A percentile compares a stretch with the other conserved stretches of the same genome.
Evolutionary conservation across 306 rosid genomes (phyloP).

Genomic region (Pterocarpus santalinus): DNA sequence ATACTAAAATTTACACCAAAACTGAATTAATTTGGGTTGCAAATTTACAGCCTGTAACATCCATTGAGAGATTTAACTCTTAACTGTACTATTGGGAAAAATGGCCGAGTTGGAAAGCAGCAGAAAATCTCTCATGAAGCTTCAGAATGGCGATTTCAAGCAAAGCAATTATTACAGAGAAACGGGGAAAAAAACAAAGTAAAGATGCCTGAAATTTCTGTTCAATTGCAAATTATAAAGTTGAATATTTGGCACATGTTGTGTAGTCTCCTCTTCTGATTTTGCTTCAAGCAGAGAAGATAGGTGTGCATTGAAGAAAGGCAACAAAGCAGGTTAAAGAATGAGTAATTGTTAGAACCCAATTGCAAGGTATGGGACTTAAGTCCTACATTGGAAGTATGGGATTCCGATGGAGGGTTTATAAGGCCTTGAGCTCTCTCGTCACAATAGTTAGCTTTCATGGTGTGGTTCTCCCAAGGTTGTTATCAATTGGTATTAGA

Average conservation of each 20-base stretch:
- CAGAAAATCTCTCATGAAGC: not conserved
- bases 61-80: constrained; percentile 8
- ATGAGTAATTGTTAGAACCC: too few relatives aligned
- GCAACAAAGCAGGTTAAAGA: not conserved
- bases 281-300: constrained; percentile 8
- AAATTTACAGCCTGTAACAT: not conserved
- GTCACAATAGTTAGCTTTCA: too few relatives aligned
- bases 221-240: not conserved
- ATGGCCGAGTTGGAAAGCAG: not conserved
- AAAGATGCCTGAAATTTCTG: not conserved
- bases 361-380: too few relatives aligned
- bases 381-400: too few relatives aligned
- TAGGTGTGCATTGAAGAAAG: not conserved
- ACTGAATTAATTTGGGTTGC: constrained; percentile 10
- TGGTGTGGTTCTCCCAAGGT: too few relatives aligned
- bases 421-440: too few relatives aligned
- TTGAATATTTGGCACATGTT: not conserved
- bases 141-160: not conserved
- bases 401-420: too few relatives aligned
- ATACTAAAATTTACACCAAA: constrained; percentile 16
- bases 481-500: too few relatives aligned
- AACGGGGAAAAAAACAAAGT: not conserved
- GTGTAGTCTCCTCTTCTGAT: too few relatives aligned
- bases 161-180: not conserved
- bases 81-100: constrained; percentile 8